Conservation (phyloP, 179 eudicot species). For the Silene coronaria region DNA sequence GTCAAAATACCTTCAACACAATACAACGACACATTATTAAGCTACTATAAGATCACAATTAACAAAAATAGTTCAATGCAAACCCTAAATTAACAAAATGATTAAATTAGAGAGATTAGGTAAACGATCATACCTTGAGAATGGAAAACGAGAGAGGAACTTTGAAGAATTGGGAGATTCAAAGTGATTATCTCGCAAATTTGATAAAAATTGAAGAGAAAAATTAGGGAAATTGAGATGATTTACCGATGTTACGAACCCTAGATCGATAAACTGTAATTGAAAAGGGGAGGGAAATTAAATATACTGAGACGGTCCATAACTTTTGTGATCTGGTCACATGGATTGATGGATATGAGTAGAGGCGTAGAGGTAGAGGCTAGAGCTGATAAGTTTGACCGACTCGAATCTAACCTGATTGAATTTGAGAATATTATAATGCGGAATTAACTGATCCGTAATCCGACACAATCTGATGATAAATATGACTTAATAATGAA, state of each 20-base stretch:
- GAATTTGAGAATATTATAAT: too few species aligned
- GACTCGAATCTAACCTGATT: too few species aligned
- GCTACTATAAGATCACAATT: not conserved
- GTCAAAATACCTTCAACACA: too few species aligned
- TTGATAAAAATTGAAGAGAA: not conserved
- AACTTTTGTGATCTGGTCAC: too few species aligned
- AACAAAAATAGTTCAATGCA: not conserved
- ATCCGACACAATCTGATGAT: too few species aligned
- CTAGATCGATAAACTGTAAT: conserved; percentile 5
- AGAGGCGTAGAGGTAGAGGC: too few species aligned
- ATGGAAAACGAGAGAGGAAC: not conserved
- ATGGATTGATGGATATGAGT: too few species aligned
- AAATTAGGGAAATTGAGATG: not conserved
- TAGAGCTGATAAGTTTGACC: too few species aligned
- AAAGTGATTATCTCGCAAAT: not conserved
- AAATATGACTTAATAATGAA: too few species aligned
- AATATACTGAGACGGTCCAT: too few species aligned
- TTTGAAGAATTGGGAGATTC: not conserved
- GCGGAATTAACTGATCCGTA: too few species aligned
- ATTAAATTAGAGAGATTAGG: not conserved
- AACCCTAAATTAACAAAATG: not conserved
- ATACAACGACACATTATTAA: too few species aligned
- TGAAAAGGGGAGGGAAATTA: conserved; percentile 1
- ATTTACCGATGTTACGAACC: not conserved
- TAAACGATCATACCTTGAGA: not conserved